Evolutionary conservation across 2,329 filamentous ascomycete species (phyloP).

Genomic region (Sclerotinia spermophila): DNA sequence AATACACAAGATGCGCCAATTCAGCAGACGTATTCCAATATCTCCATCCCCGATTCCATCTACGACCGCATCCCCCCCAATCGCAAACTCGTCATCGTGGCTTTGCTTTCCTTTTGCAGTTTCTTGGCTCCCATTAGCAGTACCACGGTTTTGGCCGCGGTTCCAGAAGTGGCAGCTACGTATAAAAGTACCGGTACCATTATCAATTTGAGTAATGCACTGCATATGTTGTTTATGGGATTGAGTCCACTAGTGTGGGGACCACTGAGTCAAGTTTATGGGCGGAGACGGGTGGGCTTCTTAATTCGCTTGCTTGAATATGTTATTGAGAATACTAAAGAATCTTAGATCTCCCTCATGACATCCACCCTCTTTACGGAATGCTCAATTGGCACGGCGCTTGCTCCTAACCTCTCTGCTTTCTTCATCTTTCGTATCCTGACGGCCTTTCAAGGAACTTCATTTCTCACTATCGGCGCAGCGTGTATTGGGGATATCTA

Average conservation of each 20-base stretch:
- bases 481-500: slow-evolving; percentile 67
- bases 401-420: slow-evolving; percentile 65
- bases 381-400: slow-evolving; percentile 68
- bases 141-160: slow-evolving; percentile 68
- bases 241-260: slow-evolving; percentile 68
- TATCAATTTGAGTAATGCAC: slow-evolving; percentile 70
- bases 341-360: slow-evolving; percentile 50
- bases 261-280: slow-evolving; percentile 64
- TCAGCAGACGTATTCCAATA: slow-evolving; percentile 31
- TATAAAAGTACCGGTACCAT: slow-evolving; percentile 64
- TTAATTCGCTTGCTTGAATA: background rate
- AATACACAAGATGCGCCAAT: slow-evolving; percentile 35
- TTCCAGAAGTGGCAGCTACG: slow-evolving; percentile 67
- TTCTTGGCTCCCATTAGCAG: slow-evolving; percentile 73
- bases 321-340: slow-evolving; percentile 13
- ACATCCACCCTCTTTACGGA: slow-evolving; percentile 62
- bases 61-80: slow-evolving; percentile 61
- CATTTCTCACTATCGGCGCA: slow-evolving; percentile 68
- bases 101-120: slow-evolving; percentile 67
- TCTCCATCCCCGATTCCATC: slow-evolving; percentile 45
- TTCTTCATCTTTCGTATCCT: slow-evolving; percentile 74
- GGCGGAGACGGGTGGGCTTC: slow-evolving; percentile 50
- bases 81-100: slow-evolving; percentile 65
- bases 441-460: slow-evolving; percentile 71
- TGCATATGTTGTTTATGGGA: slow-evolving; percentile 74